Evolutionary conservation across 2,329 filamentous ascomycete species (phyloP), one percentile per base, ranked within the genome.

Genomic region (Coleophoma eucalyptorum): DNA sequence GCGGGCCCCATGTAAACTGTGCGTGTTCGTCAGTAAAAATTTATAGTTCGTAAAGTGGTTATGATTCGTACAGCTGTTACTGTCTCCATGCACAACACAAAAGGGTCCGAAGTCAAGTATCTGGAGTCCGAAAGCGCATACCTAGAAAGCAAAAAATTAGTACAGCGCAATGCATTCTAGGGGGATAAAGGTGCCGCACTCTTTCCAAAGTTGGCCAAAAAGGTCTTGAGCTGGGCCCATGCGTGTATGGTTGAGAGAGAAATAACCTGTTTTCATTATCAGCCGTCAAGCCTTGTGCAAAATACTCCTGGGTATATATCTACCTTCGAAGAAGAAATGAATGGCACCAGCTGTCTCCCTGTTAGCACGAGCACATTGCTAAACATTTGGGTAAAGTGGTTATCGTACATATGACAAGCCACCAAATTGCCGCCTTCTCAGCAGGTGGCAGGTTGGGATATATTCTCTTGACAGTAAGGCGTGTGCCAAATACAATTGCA

Each of bases 351-450:
- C 61, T 64, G 43, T 8, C 19, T 31, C 18, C 7, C 5, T n/a
- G 16, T 18, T 13, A n/a, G 41, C 32, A 34, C 33, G 26, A 50
- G 43, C 42, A 51, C 50, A 32, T 55, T 69, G 68, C 70, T 59
- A 77, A 73, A 37, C 76, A 69, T 56, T 72, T 67, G 19, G 72
- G 48, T 54, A 26, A 7, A 32, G 74, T 71, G 53, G 73, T 74
- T 54, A 58, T 78, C 66, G 71, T 79, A 77, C 86, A 89, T 13
- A 93, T 74, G 19, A 86, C 77, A 66, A 92, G 92, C 89, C 89
- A 93, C 69, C 90, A 69, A 19, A 86, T 79, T 4, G 79, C 79
- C 12, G 77, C 58, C 43, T 82, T 73, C 57, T 90, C 87, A 21
- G 65, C 65, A 7, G 60, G 67, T 33, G 73, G 70, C 48, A 90